Evolutionary conservation across 176 grass and related monocot species (phyloP), one percentile per base, ranked within the genome.

Genomic region (Dactylis glomerata): DNA sequence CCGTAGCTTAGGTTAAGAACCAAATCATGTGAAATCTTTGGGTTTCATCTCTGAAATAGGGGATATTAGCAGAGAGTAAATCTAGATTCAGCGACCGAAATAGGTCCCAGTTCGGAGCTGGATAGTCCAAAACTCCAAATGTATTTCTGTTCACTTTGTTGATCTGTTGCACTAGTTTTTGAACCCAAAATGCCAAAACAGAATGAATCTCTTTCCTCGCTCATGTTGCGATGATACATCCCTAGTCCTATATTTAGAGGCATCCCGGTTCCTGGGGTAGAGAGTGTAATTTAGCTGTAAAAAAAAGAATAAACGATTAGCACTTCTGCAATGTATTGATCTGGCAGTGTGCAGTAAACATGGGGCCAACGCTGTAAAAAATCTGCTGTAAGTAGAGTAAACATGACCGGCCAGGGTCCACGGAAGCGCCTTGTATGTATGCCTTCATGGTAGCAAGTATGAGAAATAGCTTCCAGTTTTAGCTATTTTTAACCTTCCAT

Each of bases 301-400:
- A n/a, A n/a, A n/a, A n/a, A n/a, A n/a, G n/a, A n/a, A n/a, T n/a
- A n/a, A n/a, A n/a, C n/a, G n/a, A n/a, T n/a, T n/a, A n/a, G n/a
- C n/a, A n/a, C n/a, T n/a, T n/a, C n/a, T n/a, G n/a, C n/a, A n/a
- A n/a, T n/a, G n/a, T n/a, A n/a, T n/a, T n/a, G n/a, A n/a, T n/a
- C n/a, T n/a, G n/a, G n/a, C n/a, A n/a, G n/a, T n/a, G n/a, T n/a
- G n/a, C n/a, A n/a, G n/a, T n/a, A n/a, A n/a, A n/a, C n/a, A n/a
- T n/a, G n/a, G n/a, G n/a, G n/a, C n/a, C n/a, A n/a, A n/a, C n/a
- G n/a, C n/a, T n/a, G n/a, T n/a, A n/a, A n/a, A n/a, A n/a, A n/a
- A n/a, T n/a, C n/a, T n/a, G n/a, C n/a, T n/a, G n/a, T 15, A 68
- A 68, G 67, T 33, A 77, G 32, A 86, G 62, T 20, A 47, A 54